Percentiles rank a stretch among this genome's conserved stretches.
Evolutionary conservation across 208 protist species (phyloP).

Genomic region (Zelonia costaricensis): DNA sequence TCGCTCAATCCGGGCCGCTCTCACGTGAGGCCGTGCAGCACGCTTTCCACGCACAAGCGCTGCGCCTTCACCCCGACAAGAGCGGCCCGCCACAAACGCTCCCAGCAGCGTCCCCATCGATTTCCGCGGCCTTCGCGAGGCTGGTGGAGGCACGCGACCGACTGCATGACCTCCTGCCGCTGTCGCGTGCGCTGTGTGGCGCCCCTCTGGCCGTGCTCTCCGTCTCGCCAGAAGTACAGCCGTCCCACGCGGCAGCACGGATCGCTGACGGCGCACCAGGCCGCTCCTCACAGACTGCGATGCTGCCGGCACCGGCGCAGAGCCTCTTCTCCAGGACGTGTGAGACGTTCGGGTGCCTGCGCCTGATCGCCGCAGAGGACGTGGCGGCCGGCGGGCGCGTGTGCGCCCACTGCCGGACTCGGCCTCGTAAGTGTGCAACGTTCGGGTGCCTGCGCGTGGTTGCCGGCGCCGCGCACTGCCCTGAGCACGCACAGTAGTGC

Average conservation of each 20-base stretch:
- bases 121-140: constrained; percentile 5
- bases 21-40: constrained; percentile 4
- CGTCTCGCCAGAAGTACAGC: no score
- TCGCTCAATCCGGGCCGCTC: constrained; percentile 4
- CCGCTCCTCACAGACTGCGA: no score
- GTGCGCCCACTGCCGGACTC: constrained; percentile 13
- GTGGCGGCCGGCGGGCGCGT: neutral
- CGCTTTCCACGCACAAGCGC: constrained; percentile 7
- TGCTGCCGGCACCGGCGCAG: neutral
- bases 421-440: constrained; percentile 13
- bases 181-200: constrained; percentile 3
- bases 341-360: constrained; percentile 14
- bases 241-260: no score
- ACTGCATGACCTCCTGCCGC: constrained; percentile 5
- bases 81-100: neutral
- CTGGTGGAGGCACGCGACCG: constrained; percentile 7
- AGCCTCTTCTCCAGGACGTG: constrained; percentile 3
- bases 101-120: neutral
- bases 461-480: constrained; percentile 1
- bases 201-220: neutral
- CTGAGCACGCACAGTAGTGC: neutral
- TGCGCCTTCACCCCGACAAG: constrained; percentile 20
- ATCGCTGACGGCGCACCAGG: no score
- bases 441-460: constrained; percentile 25
- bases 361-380: neutral